These are phyloP conservation scores for Grosmannia clavigera DNA, from an alignment of 2,329 filamentous ascomycete genomes.

Conservation along the genomic window DNA sequence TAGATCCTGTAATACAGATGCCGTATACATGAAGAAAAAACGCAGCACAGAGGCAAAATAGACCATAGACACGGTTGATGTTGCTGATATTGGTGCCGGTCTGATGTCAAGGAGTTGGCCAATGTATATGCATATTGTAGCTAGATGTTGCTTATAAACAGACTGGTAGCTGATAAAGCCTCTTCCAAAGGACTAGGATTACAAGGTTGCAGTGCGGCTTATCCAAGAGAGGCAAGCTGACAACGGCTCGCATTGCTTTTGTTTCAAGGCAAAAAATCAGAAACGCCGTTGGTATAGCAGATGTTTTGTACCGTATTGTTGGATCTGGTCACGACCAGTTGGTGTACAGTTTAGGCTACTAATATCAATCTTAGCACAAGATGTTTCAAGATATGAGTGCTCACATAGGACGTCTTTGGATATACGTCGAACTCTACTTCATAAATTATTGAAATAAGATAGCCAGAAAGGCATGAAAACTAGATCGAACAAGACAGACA, in stretches of 20 bases:
- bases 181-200: conserved; percentile 5
- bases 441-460: no score
- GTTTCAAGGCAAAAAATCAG: not conserved
- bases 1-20: no score
- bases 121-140: conserved; percentile 2
- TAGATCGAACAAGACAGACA: no score
- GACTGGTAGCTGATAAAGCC: not conserved
- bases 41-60: not conserved
- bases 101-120: no score
- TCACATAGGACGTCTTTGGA: not conserved
- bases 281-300: not conserved
- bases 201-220: not conserved
- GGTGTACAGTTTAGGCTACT: not conserved
- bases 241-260: no score
- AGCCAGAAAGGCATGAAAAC: no score
- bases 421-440: not conserved
- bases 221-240: not conserved
- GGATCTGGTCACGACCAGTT: not conserved
- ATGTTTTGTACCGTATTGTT: not conserved
- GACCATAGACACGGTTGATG: not conserved
- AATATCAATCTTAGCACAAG: not conserved
- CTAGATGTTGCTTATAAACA: conserved; percentile 1
- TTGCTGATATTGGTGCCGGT: no score
- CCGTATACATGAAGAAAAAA: no score
- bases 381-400: not conserved